Base-by-base conservation (phyloP, 805 yeast genomes). In the Priceomyces castillae region DNA sequence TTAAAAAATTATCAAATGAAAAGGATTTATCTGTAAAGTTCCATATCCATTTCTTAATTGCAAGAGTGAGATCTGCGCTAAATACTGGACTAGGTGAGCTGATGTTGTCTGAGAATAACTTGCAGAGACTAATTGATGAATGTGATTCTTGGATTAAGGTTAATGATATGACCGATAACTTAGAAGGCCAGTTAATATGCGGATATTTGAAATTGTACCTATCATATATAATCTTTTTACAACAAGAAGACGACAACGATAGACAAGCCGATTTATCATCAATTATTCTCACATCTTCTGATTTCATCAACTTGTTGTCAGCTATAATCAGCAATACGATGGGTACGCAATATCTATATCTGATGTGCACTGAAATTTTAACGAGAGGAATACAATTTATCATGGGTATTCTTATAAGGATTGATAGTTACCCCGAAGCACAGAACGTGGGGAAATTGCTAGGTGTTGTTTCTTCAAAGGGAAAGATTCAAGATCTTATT, bases 381-480 rank as follows among this genome's bases (percentile, higher is more conserved):
- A 57, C 62, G 7, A 46, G 69, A n/a, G 37, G 56, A 15, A 54
- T 65, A 5, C 72, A 67, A 31, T 48, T 63, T 36, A 45, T 64
- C 2, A 57, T 64, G n/a, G 72, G 69, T 4, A 51, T 67, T 4
- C 48, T 66, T 19, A 48, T 65, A 11, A 49, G 73, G 23, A 51
- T 64, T 10, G 39, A 37, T 5, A 15, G 18, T 9, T 9, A 12
- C 12, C 15, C 20, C 22, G n/a, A 17, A 7, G 12, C 20, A 12
- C 31, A 11, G 3, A 17, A 25, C 7, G 12, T 23, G 18, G 30
- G 15, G 5, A 11, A 14, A 4, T 37, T 23, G 7, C 11, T 23
- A n/a, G n/a, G n/a, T 3, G 9, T 23, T 5, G n/a, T 22, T 20
- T 22, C 30, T 6, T 30, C 25, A 20, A 22, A 30, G 15, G 18